A percentile compares a stretch with the other conserved stretches of the same genome.
Conservation (phyloP, 768 basidiomycete genomes). For the Panus rudis region DNA sequence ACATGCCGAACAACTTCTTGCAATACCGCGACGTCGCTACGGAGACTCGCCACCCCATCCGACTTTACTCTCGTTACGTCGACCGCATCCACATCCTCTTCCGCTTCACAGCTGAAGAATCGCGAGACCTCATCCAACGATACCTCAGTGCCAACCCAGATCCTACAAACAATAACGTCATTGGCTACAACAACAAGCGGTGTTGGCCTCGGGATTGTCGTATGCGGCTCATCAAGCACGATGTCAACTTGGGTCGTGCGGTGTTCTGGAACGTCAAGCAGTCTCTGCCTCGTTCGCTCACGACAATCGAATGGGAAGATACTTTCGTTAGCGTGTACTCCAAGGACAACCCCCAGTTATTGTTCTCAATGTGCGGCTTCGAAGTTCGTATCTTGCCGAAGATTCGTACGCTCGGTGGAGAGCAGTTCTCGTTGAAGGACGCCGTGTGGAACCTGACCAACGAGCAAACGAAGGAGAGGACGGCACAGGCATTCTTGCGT, state of each 20-base stretch:
- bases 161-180: slow-evolving; percentile 97
- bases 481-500: slow-evolving; percentile 95
- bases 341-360: slow-evolving; percentile 92
- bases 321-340: slow-evolving; percentile 97
- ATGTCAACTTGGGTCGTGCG: slow-evolving; percentile 95
- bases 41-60: slow-evolving; percentile 96
- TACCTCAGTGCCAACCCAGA: slow-evolving; percentile 97
- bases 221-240: slow-evolving; percentile 98
- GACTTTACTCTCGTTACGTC: slow-evolving; percentile 94
- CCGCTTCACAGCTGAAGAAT: slow-evolving; percentile 96
- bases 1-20: slow-evolving; percentile 96
- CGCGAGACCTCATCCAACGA: slow-evolving; percentile 94
- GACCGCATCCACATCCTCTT: slow-evolving; percentile 94
- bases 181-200: slow-evolving; percentile 98
- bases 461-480: slow-evolving; percentile 95
- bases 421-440: slow-evolving; percentile 95
- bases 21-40: slow-evolving; percentile 94
- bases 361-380: slow-evolving; percentile 99
- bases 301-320: slow-evolving; percentile 99
- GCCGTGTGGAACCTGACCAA: slow-evolving; percentile 97
- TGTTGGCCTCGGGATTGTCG: slow-evolving; percentile 99
- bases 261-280: slow-evolving; percentile 99
- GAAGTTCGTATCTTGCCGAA: slow-evolving; percentile 97
- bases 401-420: slow-evolving; percentile 90
- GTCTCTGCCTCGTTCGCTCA: slow-evolving; percentile 88